A percentile compares a stretch with the other conserved stretches of the same genome.
Evolutionary conservation across 2,329 filamentous ascomycete genomes (phyloP).

Genomic region (Teratosphaeria destructans): DNA sequence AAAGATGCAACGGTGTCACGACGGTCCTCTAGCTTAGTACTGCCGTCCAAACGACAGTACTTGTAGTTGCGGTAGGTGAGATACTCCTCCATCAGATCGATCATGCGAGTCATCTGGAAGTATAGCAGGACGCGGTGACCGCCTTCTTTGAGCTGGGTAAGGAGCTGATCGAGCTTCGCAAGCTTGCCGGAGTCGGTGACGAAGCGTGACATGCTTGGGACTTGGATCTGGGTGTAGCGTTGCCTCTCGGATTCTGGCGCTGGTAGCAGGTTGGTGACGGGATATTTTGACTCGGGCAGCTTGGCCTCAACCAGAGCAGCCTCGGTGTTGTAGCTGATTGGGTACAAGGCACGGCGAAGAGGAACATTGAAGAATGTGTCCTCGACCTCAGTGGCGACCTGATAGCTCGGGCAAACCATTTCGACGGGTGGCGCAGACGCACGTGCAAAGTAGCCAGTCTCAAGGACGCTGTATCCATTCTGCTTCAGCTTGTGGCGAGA

Average conservation of each 20-base stretch:
- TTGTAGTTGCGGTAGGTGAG: slow-evolving; percentile 98
- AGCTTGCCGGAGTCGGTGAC: slow-evolving; percentile 97
- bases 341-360: slow-evolving; percentile 67
- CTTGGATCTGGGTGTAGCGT: slow-evolving; percentile 79
- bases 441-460: slow-evolving; percentile 68
- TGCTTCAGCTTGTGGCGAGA: slow-evolving; percentile 54
- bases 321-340: slow-evolving; percentile 54
- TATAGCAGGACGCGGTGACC: slow-evolving; percentile 91
- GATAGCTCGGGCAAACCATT: slow-evolving; percentile 62
- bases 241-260: slow-evolving; percentile 69
- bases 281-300: slow-evolving; percentile 54
- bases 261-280: slow-evolving; percentile 58
- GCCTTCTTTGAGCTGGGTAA: slow-evolving; percentile 82
- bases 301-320: slow-evolving; percentile 64
- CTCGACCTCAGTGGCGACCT: slow-evolving; percentile 54
- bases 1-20: slow-evolving; percentile 95
- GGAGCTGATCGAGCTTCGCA: slow-evolving; percentile 75
- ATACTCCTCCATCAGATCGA: slow-evolving; percentile 98
- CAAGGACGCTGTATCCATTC: slow-evolving; percentile 65
- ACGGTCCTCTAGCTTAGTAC: slow-evolving; percentile 92
- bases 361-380: slow-evolving; percentile 66
- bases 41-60: slow-evolving; percentile 91
- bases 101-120: slow-evolving; percentile 99
- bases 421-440: slow-evolving; percentile 80
- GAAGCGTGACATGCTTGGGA: slow-evolving; percentile 94